Percentiles rank a stretch among this genome's conserved stretches.
Evolutionary conservation across 2,329 filamentous ascomycete genomes (phyloP).

Genomic region (Dendryphion nanum): DNA sequence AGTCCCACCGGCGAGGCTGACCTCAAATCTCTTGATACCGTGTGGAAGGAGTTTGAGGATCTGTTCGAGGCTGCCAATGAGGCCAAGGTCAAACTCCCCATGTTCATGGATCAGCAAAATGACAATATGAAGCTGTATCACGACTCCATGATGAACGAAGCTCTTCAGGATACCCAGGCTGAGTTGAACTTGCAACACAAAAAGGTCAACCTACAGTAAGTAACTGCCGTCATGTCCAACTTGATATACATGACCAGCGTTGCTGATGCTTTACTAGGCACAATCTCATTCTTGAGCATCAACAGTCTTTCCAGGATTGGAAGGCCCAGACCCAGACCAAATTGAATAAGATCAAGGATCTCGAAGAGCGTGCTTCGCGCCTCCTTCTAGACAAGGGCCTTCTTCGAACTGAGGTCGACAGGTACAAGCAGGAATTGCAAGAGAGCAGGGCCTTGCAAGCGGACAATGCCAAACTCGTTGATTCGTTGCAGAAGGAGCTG

Average conservation of each 20-base stretch:
- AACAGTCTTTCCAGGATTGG: constrained; percentile 24
- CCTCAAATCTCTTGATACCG: constrained; percentile 12
- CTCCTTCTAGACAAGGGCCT: constrained; percentile 29
- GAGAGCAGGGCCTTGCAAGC: constrained; percentile 15
- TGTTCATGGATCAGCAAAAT: constrained; percentile 27
- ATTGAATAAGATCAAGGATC: constrained; percentile 18
- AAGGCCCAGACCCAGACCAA: constrained; percentile 16
- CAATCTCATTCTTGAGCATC: constrained; percentile 25
- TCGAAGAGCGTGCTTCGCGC: constrained; percentile 24
- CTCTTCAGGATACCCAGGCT: constrained; percentile 18
- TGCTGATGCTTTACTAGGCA: constrained; percentile 5
- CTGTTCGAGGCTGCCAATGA: constrained; percentile 19
- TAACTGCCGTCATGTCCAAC: background rate
- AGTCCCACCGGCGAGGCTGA: constrained; percentile 6
- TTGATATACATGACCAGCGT: background rate
- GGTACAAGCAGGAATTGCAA: constrained; percentile 16
- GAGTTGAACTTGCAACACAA: constrained; percentile 27
- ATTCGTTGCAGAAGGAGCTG: constrained; percentile 15
- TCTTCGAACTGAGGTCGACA: constrained; percentile 24
- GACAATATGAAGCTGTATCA: constrained; percentile 26
- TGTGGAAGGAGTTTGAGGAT: constrained; percentile 28
- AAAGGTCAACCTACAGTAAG: constrained; percentile 24
- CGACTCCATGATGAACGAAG: constrained; percentile 21
- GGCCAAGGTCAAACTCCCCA: constrained; percentile 18
- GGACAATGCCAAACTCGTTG: constrained; percentile 10